These are phyloP conservation scores for Atalantia buxifolia DNA, from an alignment of 345 rosid genomes.

Conservation along the genomic window DNA sequence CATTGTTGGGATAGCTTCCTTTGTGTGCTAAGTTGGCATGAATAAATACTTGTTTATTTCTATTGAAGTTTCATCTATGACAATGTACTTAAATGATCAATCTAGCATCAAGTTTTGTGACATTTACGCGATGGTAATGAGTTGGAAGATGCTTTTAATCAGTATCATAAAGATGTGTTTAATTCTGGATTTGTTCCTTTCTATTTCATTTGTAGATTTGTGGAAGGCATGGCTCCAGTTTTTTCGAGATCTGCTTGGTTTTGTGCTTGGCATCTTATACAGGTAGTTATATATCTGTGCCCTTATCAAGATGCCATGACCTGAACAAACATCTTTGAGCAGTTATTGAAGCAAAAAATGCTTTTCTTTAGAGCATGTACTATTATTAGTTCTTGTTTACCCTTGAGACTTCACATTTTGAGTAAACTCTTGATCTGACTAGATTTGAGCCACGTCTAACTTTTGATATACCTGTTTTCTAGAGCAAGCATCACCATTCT, in stretches of 20 bases:
- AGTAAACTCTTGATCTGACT: neutral
- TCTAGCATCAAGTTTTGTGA: neutral
- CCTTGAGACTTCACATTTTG: neutral
- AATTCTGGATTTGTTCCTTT: constrained; percentile 8
- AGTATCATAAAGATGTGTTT: neutral
- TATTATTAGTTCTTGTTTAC: neutral
- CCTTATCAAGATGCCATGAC: neutral
- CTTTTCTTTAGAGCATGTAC: neutral
- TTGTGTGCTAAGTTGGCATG: neutral
- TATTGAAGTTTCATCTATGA: neutral
- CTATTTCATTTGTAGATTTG: constrained; percentile 55
- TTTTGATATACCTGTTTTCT: neutral
- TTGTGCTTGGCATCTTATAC: constrained; percentile 99
- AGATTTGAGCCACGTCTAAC: neutral
- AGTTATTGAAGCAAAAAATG: neutral
- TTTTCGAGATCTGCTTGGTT: constrained; percentile 98
- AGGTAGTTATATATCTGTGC: constrained; percentile 43
- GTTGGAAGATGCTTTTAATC: neutral
- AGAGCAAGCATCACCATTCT: neutral
- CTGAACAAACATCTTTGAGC: neutral
- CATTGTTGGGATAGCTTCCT: neutral
- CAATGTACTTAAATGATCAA: neutral
- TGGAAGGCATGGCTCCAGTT: constrained; percentile 99
- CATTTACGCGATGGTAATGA: neutral
- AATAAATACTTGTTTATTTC: neutral